phyloP scores from a whole-genome alignment of 768 basidiomycete genomes.

The Mycena galopus region DNA sequence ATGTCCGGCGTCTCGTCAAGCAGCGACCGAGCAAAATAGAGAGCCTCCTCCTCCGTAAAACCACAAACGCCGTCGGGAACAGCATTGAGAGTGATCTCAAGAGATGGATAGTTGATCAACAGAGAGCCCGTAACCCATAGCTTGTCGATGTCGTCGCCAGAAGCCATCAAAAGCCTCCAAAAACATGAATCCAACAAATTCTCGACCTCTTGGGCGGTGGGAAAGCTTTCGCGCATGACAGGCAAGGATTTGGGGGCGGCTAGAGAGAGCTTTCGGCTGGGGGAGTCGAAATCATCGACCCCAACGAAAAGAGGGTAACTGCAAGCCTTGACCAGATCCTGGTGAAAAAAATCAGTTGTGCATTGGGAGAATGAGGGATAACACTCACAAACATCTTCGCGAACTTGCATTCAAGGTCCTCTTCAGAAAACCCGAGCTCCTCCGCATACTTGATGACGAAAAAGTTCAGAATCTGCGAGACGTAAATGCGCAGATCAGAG shows the following conservation, averaged over 20 bases:
- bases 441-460: too few species aligned
- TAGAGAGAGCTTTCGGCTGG: not conserved
- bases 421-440: too few species aligned
- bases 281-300: constrained; percentile 17
- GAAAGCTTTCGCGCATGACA: not conserved
- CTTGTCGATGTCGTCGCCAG: constrained; percentile 20
- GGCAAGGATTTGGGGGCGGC: not conserved
- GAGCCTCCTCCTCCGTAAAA: constrained; percentile 19
- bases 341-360: too few species aligned
- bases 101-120: not conserved
- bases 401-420: too few species aligned
- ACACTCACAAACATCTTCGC: too few species aligned
- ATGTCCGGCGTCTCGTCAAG: not conserved
- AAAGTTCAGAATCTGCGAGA: too few species aligned
- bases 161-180: constrained; percentile 3
- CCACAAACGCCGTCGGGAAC: not conserved
- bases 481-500: too few species aligned
- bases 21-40: not conserved
- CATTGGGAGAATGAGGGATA: too few species aligned
- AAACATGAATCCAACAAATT: not conserved
- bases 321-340: not conserved
- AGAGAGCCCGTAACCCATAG: constrained; percentile 17
- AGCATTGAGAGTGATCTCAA: not conserved
- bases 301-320: constrained; percentile 14
- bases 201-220: not conserved